Evolutionary conservation across 495 filamentous ascomycete species (phyloP), one percentile per base, ranked within the genome.

Genomic region (Jackrogersella minutella): DNA sequence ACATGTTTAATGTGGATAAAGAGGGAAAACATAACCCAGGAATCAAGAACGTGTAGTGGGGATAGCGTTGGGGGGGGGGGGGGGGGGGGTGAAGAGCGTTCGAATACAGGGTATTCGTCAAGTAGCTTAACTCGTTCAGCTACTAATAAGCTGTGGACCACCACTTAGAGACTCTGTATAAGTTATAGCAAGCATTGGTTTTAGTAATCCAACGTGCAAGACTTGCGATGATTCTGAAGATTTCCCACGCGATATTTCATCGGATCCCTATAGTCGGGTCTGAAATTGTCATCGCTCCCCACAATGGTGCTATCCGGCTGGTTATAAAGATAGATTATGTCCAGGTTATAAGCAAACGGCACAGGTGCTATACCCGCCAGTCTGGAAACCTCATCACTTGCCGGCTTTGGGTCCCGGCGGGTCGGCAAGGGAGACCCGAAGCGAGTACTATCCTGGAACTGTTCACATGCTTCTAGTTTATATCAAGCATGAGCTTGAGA

Each of bases 21-120:
- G 40, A 62, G 5, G 53, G 64, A 16, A 68, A 46, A 41, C 53
- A 68, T 33, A 57, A 53, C 6, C 53, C 52, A 9, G 52, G 44
- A 6, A 22, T 68, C 4, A 68, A 66, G 5, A 31, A 41, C 9
- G 57, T 66, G 2, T 66, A 54, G 24, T 16, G 1, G 13, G 52
- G 10, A 19, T 19, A 10, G 13, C 1, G 17, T 10, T 11, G 9
- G 28, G 8, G 28, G 3, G 8, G 8, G 28, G 0, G 8, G 19
- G 40, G 6, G 11, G 2, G 16, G 13, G 11, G 13, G 5, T 22
- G 40, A 43, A 24, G 19, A 11, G n/a, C n/a, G n/a, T n/a, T n/a
- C n/a, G n/a, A n/a, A n/a, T n/a, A 21, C 2, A 16, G 17, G 13
- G 17, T 5, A 21, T 22, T 22, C 3, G 19, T 30, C 19, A 47